Evolutionary conservation across 768 basidiomycete species (phyloP).

Genomic region (Kwoniella shandongensis): DNA sequence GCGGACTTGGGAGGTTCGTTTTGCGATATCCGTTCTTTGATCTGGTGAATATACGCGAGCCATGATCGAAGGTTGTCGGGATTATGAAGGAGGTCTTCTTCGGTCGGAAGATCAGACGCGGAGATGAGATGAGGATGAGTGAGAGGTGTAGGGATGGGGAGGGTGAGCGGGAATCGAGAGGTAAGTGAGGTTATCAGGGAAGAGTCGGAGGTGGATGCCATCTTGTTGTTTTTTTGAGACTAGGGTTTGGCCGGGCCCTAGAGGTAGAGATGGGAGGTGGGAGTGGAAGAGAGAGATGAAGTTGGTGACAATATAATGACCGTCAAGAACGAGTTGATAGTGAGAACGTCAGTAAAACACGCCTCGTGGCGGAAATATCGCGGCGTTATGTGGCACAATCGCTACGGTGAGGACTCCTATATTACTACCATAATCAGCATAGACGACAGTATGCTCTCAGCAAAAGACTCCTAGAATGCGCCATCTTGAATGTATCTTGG

Average conservation of each 20-base stretch:
- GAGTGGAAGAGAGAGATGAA: too few species aligned
- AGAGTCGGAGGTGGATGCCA: slow-evolving; percentile 9
- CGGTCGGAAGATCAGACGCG: slow-evolving; percentile 74
- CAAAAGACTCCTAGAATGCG: too few species aligned
- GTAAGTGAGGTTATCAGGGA: slow-evolving; percentile 54
- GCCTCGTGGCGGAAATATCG: slow-evolving; percentile 9
- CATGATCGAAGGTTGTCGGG: slow-evolving; percentile 87
- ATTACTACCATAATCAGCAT: too few species aligned
- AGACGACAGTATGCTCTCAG: too few species aligned
- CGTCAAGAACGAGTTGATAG: neutral
- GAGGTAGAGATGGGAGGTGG: too few species aligned
- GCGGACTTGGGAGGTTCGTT: slow-evolving; percentile 43
- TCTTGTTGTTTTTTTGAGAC: too few species aligned
- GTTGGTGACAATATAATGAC: too few species aligned
- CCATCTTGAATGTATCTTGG: too few species aligned
- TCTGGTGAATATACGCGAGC: slow-evolving; percentile 79
- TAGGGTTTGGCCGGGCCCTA: too few species aligned
- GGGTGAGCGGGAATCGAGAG: slow-evolving; percentile 75
- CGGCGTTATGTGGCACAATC: slow-evolving; percentile 6
- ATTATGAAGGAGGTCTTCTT: slow-evolving; percentile 91
- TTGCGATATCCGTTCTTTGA: slow-evolving; percentile 64
- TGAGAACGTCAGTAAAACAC: neutral
- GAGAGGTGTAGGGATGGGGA: slow-evolving; percentile 76
- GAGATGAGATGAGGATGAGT: slow-evolving; percentile 75
- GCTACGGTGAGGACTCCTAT: too few species aligned